Base-by-base conservation (phyloP, 2,329 filamentous ascomycete genomes). In the Spiromastix sp. region DNA sequence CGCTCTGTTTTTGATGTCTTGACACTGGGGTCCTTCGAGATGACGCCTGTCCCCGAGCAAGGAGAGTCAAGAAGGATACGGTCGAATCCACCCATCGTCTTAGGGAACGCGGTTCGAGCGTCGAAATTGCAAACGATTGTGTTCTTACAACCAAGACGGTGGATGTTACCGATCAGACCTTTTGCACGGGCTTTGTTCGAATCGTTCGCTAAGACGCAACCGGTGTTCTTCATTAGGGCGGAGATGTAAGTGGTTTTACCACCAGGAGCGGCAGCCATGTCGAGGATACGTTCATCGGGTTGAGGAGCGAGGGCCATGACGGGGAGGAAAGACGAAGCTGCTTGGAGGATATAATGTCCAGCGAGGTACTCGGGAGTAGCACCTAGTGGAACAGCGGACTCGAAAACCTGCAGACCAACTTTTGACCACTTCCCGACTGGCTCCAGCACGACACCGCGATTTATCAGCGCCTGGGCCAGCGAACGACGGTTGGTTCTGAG, bases 401-500 rank as follows among this genome's bases (percentile, higher is more conserved):
- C 91, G 58, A 98, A 98, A 41, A 98, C 77, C 60, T 98, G 91
- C 26, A 98, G 73, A 31, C 91, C 91, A 44, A 98, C 86, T 67
- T 98, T 98, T 48, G 83, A 91, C 91, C 91, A 98, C 62, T 96
- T 96, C 42, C 91, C 91, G 12, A 98, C 85, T 2, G 91, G 91
- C 61, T 98, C 89, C 25, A 98, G 74, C 10, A 87, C 93, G 32
- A 98, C 91, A 45, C 91, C 91, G 44, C 89, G 83, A 66, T 94
- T 94, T 70, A 95, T 95, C 41, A 95, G 73, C 2, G 87, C 75
- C 59, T 95, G 87, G 7, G 91, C 91, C 12, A 98, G 79, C 43
- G 93, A 87, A 47, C 77, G 65, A 46, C 77, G 68, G 50, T 79
- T 76, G 11, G 77, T 80, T 48, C 85, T 81, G 40, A 98, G 74